phyloP scores from a whole-genome alignment of 208 protist species.

The Naegleria lovaniensis region DNA sequence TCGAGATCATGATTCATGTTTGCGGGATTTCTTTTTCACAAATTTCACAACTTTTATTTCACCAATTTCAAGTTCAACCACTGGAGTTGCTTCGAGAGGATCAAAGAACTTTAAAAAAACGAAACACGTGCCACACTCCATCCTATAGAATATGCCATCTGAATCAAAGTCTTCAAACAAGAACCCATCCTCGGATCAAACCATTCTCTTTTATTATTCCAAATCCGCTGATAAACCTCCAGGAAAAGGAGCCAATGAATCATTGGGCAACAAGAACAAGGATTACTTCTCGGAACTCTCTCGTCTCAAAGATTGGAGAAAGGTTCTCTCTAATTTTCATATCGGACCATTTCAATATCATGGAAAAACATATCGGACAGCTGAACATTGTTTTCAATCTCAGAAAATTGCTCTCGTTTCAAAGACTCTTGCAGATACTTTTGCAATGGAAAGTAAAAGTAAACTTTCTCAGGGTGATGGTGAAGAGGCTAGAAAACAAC shows the following conservation, averaged over 20 bases:
- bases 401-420: background rate
- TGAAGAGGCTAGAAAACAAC: background rate
- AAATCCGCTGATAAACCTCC: slow-evolving; percentile 4
- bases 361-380: background rate
- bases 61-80: too few species aligned
- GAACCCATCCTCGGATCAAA: background rate
- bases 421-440: background rate
- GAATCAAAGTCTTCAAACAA: too few species aligned
- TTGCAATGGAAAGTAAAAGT: background rate
- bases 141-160: too few species aligned
- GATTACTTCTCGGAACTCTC: background rate
- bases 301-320: background rate
- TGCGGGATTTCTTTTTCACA: too few species aligned
- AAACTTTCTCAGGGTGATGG: background rate
- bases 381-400: background rate
- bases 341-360: background rate
- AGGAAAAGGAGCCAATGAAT: background rate
- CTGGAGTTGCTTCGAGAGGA: too few species aligned
- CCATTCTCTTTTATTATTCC: background rate
- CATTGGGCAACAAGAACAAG: background rate
- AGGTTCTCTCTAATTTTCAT: background rate
- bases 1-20: too few species aligned
- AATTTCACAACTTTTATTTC: too few species aligned
- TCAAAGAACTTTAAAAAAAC: too few species aligned
- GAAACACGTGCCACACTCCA: too few species aligned